Percentiles rank a stretch among this genome's conserved stretches.
These are phyloP conservation scores for Chalciporus piperatus DNA, from an alignment of 768 basidiomycete genomes.

Conservation along the genomic window DNA sequence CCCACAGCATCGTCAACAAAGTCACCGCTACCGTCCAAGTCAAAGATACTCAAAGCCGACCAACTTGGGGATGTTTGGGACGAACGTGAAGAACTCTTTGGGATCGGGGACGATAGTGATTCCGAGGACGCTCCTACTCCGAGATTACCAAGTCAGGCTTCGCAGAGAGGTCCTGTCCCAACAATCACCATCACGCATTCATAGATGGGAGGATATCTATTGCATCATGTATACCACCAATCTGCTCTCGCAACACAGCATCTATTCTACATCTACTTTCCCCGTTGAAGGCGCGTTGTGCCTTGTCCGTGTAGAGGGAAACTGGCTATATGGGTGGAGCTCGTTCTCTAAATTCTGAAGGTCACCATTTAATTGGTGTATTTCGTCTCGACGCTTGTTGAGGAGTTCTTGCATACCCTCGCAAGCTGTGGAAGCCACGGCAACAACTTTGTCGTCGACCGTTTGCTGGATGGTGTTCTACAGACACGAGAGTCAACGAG, in stretches of 20 bases:
- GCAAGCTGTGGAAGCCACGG: slow-evolving; percentile 51
- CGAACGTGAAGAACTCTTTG: slow-evolving; percentile 73
- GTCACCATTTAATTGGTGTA: slow-evolving; percentile 43
- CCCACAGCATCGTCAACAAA: slow-evolving; percentile 14
- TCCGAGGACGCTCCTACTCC: slow-evolving; percentile 39
- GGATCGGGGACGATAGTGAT: slow-evolving; percentile 62
- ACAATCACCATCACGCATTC: slow-evolving; percentile 27
- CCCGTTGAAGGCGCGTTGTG: not conserved
- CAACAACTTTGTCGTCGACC: slow-evolving; percentile 50
- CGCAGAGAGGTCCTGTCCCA: slow-evolving; percentile 18
- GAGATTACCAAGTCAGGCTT: slow-evolving; percentile 3
- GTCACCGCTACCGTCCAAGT: slow-evolving; percentile 24
- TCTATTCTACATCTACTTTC: slow-evolving; percentile 12
- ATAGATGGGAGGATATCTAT: slow-evolving; percentile 22
- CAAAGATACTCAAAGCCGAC: slow-evolving; percentile 27
- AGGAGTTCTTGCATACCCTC: slow-evolving; percentile 41
- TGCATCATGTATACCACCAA: slow-evolving; percentile 28
- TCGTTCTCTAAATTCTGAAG: slow-evolving; percentile 39
- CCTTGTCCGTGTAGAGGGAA: slow-evolving; percentile 8
- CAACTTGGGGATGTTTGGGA: slow-evolving; percentile 71
- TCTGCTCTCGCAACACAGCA: slow-evolving; percentile 3
- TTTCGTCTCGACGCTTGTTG: slow-evolving; percentile 41
- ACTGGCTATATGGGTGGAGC: slow-evolving; percentile 18
- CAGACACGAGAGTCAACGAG: not conserved
- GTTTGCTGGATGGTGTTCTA: slow-evolving; percentile 47